phyloP scores from a whole-genome alignment of 169 alveolate species.

The Cryptosporidium meleagridis region DNA sequence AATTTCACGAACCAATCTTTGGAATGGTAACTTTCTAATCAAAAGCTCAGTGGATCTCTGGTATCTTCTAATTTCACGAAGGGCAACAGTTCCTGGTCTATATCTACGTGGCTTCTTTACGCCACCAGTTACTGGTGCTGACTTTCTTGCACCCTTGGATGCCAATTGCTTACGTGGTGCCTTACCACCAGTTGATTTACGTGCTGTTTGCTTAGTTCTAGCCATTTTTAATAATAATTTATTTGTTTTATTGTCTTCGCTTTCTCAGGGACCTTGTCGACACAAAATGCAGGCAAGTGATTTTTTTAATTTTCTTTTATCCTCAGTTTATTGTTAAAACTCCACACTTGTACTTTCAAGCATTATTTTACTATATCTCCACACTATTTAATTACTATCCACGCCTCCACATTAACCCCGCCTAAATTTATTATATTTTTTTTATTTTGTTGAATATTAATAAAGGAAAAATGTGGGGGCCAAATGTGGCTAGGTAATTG shows the following conservation, averaged over 20 bases:
- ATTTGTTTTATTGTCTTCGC: slow-evolving; percentile 26
- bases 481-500: neutral
- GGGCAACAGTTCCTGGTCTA: slow-evolving; percentile 99
- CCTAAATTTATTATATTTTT: slow-evolving; percentile 21
- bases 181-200: slow-evolving; percentile 96
- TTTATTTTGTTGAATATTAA: neutral
- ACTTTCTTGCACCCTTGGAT: slow-evolving; percentile 95
- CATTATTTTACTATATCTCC: slow-evolving; percentile 44
- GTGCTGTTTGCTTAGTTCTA: slow-evolving; percentile 97
- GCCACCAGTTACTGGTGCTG: slow-evolving; percentile 93
- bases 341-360: slow-evolving; percentile 49
- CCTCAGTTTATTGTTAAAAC: slow-evolving; percentile 2
- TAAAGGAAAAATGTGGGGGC: neutral
- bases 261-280: slow-evolving; percentile 75
- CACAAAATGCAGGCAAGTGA: slow-evolving; percentile 77
- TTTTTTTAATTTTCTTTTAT: neutral
- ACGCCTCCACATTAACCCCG: slow-evolving; percentile 38
- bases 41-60: slow-evolving; percentile 97
- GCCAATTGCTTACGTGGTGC: slow-evolving; percentile 97
- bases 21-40: slow-evolving; percentile 98
- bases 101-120: slow-evolving; percentile 94
- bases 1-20: slow-evolving; percentile 97
- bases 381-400: slow-evolving; percentile 56
- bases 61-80: slow-evolving; percentile 97
- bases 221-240: slow-evolving; percentile 87